A percentile compares a stretch with the other conserved stretches of the same genome.
Evolutionary conservation across 257 asterid genomes (phyloP).

Genomic region (Plantago major): DNA sequence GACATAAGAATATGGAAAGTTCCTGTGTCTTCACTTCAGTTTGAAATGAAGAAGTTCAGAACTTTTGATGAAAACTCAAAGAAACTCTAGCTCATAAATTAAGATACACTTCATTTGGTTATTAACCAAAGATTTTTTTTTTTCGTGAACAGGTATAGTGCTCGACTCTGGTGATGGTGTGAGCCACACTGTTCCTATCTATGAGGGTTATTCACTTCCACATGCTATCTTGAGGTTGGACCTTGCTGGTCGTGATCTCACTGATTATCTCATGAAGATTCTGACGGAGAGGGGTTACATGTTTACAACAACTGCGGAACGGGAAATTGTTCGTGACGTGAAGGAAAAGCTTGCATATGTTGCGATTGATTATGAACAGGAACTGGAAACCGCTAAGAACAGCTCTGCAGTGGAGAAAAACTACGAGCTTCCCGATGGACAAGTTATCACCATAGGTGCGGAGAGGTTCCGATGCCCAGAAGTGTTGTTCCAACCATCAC

Average conservation of each 20-base stretch:
- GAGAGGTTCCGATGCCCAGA: slow-evolving; percentile 46
- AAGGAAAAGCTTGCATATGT: slow-evolving; percentile 42
- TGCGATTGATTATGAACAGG: slow-evolving; percentile 38
- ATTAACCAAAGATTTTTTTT: neutral
- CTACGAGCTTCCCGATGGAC: slow-evolving; percentile 41
- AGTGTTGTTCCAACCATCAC: slow-evolving; percentile 33
- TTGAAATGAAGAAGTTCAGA: no score
- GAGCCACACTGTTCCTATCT: slow-evolving; percentile 41
- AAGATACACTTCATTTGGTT: neutral
- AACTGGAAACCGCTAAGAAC: slow-evolving; percentile 33
- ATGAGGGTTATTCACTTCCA: slow-evolving; percentile 45
- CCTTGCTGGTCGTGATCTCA: slow-evolving; percentile 48
- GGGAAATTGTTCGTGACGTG: slow-evolving; percentile 41
- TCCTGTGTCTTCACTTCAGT: no score
- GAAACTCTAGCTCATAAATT: neutral
- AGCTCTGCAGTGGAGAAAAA: slow-evolving; percentile 34
- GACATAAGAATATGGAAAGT: no score
- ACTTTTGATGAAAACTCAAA: neutral
- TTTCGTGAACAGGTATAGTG: slow-evolving; percentile 29
- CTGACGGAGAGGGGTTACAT: slow-evolving; percentile 35
- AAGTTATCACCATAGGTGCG: slow-evolving; percentile 31
- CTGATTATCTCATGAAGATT: slow-evolving; percentile 41
- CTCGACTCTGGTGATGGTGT: slow-evolving; percentile 41
- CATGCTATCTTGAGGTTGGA: slow-evolving; percentile 39
- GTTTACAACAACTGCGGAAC: slow-evolving; percentile 35